phyloP scores from a whole-genome alignment of 2,329 filamentous ascomycete genomes.

The Fonsecaea nubica region DNA sequence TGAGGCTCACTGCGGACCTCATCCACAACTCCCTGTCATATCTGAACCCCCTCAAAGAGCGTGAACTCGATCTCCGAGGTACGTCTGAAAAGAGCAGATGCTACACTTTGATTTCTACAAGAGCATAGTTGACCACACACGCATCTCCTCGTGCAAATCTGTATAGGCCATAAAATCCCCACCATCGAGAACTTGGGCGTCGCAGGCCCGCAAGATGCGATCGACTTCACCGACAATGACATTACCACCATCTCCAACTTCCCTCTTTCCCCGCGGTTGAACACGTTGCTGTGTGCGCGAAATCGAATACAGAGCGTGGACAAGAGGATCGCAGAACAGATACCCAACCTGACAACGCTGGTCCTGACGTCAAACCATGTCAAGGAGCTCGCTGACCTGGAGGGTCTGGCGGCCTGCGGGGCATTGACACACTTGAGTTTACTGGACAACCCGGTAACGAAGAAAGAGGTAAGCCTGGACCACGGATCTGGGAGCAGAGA shows the following conservation, averaged over 20 bases:
- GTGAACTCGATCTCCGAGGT: constrained; percentile 99
- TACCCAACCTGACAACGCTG: constrained; percentile 82
- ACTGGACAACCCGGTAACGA: constrained; percentile 85
- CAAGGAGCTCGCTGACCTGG: constrained; percentile 82
- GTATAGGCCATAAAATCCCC: constrained; percentile 95
- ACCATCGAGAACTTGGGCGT: constrained; percentile 97
- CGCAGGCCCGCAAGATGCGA: constrained; percentile 88
- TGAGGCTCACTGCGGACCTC: constrained; percentile 95
- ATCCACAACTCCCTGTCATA: constrained; percentile 95
- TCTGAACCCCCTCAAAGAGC: constrained; percentile 97
- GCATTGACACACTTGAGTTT: constrained; percentile 80
- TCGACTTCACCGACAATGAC: constrained; percentile 99
- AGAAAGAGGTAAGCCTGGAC: constrained; percentile 78
- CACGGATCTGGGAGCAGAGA: neutral
- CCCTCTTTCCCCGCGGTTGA: constrained; percentile 85
- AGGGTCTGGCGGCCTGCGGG: constrained; percentile 73
- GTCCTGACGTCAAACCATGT: constrained; percentile 85
- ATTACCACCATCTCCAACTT: constrained; percentile 90
- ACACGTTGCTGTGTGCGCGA: constrained; percentile 83
- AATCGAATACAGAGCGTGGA: constrained; percentile 88
- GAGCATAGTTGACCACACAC: constrained; percentile 84
- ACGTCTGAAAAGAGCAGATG: constrained; percentile 96
- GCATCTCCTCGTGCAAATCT: constrained; percentile 53
- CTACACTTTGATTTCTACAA: constrained; percentile 69
- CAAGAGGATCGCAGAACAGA: constrained; percentile 71